Conservation (phyloP, 2,329 filamentous ascomycete species). For the Pyrenophora seminiperda region DNA sequence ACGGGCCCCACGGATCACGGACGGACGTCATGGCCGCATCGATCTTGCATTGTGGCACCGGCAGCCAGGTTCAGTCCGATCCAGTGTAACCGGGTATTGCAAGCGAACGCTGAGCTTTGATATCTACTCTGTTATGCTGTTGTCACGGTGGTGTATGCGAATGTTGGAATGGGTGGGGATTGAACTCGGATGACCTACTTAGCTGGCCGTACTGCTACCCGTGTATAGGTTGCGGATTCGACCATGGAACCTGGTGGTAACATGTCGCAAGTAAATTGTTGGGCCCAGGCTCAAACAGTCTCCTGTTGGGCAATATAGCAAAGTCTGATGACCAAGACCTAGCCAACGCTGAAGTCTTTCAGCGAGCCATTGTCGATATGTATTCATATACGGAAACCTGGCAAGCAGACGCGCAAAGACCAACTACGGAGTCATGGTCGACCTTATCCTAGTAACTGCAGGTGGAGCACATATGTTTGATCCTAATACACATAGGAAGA, state of each 20-base stretch:
- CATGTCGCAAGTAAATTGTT: neutral
- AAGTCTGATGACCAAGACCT: neutral
- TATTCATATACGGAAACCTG: neutral
- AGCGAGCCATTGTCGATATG: neutral
- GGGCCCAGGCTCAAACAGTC: neutral
- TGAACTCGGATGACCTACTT: neutral
- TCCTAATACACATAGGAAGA: neutral
- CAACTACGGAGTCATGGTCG: conserved; percentile 15
- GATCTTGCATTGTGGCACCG: conserved; percentile 49
- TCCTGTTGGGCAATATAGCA: neutral
- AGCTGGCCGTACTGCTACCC: no score
- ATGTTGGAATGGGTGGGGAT: no score
- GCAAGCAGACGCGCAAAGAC: neutral
- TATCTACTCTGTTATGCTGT: conserved; percentile 5
- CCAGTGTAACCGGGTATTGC: conserved; percentile 35
- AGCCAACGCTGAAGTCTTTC: neutral
- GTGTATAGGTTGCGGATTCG: neutral
- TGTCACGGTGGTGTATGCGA: no score
- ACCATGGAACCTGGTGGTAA: no score
- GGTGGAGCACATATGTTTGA: neutral
- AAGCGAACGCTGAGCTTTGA: conserved; percentile 16
- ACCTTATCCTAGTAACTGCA: conserved; percentile 34
- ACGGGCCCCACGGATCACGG: conserved; percentile 37
- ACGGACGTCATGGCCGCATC: conserved; percentile 37
- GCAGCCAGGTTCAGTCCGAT: conserved; percentile 43